Evolutionary conservation across 2,329 filamentous ascomycete genomes (phyloP), one percentile per base, ranked within the genome.

Genomic region (Aspergillus aculeatus): DNA sequence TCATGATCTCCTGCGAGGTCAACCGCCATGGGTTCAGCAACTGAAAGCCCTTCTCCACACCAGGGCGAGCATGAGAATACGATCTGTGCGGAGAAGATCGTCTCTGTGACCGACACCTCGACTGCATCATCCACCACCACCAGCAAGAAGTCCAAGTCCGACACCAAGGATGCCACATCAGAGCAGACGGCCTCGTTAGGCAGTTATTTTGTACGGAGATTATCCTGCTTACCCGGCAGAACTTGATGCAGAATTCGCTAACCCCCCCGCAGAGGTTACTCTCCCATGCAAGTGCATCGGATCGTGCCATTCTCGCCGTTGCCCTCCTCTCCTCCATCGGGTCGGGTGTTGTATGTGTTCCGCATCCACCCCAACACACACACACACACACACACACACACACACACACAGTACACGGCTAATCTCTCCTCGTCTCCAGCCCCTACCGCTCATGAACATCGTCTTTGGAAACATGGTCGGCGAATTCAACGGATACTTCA

Each of bases 401-500:
- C 26, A 9, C 26, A 29, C 9, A 10, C 26, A 23, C 52, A 2
- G 50, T 50, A 3, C 38, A 44, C 26, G 19, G 10, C 9, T 23
- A 51, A 14, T 47, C 16, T 44, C 35, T 16, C 12, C 14, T 14
- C 2, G 7, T 23, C 2, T 31, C 14, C 10, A 68, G 66, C 61
- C 61, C 1, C 62, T 72, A 12, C 84, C 84, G 0, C 64, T 86
- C 26, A 86, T 88, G 83, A 84, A 85, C 47, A 74, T 87, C 44
- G 76, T 87, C 6, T 84, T 87, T 68, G 84, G 84, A 64, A 72
- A 73, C 47, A 79, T 82, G 31, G 79, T 86, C 51, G 82, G 82
- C 7, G 74, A 80, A 6, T 87, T 88, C 66, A 84, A 81, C 57
- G 72, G 76, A n/a, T 88, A 86, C 68, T 83, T 82, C 58, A 73